A percentile compares a stretch with the other conserved stretches of the same genome.
These are phyloP conservation scores for Platanus orientalis DNA, from an alignment of 164 flowering plant species.

Conservation along the genomic window DNA sequence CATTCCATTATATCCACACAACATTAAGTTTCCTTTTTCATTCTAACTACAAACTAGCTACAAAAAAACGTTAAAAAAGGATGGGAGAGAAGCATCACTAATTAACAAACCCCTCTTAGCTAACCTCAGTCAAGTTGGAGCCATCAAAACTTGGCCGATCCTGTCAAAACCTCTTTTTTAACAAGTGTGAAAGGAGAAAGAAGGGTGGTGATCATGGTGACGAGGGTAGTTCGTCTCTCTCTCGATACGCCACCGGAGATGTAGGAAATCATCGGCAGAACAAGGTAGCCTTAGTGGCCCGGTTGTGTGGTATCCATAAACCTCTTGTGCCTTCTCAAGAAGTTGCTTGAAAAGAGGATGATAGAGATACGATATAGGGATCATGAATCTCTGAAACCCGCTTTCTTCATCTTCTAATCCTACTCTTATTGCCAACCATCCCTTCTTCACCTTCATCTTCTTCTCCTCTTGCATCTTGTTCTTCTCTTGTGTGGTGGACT, in stretches of 20 bases:
- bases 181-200: conserved; percentile 23
- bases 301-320: conserved; percentile 45
- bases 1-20: not conserved
- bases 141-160: not conserved
- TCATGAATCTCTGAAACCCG: conserved; percentile 38
- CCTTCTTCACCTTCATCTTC: conserved; percentile 46
- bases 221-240: conserved; percentile 24
- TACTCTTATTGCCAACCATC: conserved; percentile 41
- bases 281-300: conserved; percentile 61
- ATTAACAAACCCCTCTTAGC: not conserved
- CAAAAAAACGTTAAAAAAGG: not conserved
- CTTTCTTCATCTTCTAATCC: conserved; percentile 42
- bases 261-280: conserved; percentile 58
- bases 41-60: no score
- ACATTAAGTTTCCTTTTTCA: no score
- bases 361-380: conserved; percentile 56
- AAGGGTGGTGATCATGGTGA: conserved; percentile 28
- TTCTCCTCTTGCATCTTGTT: conserved; percentile 24
- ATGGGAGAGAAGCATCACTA: not conserved
- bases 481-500: not conserved
- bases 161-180: conserved; percentile 6
- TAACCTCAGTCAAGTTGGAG: no score
- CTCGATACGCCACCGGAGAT: conserved; percentile 51
- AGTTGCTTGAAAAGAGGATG: conserved; percentile 49
- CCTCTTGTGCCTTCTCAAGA: conserved; percentile 51